Percentiles rank a stretch among this genome's conserved stretches.
Evolutionary conservation across 306 rosid species (phyloP).

Genomic region (Lupinus albus): DNA sequence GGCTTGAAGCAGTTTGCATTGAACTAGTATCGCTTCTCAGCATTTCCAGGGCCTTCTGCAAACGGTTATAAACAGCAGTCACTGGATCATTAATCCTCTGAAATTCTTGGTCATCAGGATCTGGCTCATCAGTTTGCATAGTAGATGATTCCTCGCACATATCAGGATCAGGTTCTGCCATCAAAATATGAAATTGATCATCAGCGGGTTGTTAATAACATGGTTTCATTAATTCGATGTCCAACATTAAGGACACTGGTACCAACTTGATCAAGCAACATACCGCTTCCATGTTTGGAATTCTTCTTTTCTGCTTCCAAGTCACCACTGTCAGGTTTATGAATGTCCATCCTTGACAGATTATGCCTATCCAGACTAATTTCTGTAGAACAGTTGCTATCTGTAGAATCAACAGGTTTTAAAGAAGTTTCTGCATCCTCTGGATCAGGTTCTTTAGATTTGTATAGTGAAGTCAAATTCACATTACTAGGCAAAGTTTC

Average conservation of each 20-base stretch:
- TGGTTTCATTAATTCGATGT: slow-evolving; percentile 31
- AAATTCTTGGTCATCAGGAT: slow-evolving; percentile 84
- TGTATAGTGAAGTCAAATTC: slow-evolving; percentile 37
- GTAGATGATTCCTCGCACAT: slow-evolving; percentile 44
- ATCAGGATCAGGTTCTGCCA: slow-evolving; percentile 59
- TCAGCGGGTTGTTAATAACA: slow-evolving; percentile 40
- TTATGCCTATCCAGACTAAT: slow-evolving; percentile 41
- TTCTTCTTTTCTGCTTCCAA: slow-evolving; percentile 35
- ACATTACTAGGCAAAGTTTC: slow-evolving; percentile 35
- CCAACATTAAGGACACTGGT: slow-evolving; percentile 33
- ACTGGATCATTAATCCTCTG: slow-evolving; percentile 78
- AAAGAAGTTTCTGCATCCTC: slow-evolving; percentile 47
- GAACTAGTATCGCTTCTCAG: slow-evolving; percentile 66
- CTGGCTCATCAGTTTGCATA: slow-evolving; percentile 66
- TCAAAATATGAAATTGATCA: slow-evolving; percentile 43
- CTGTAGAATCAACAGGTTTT: slow-evolving; percentile 37
- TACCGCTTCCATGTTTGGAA: slow-evolving; percentile 24
- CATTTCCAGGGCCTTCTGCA: slow-evolving; percentile 63
- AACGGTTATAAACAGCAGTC: slow-evolving; percentile 58
- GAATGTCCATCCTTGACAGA: slow-evolving; percentile 38
- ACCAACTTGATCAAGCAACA: slow-evolving; percentile 28
- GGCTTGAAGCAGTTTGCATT: slow-evolving; percentile 50
- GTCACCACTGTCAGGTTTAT: slow-evolving; percentile 50
- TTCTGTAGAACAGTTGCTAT: slow-evolving; percentile 34
- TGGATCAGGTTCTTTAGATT: slow-evolving; percentile 48